A percentile compares a stretch with the other conserved stretches of the same genome.
These are phyloP conservation scores for Puya raimondii DNA, from an alignment of 176 grass and related monocot species.

Conservation along the genomic window DNA sequence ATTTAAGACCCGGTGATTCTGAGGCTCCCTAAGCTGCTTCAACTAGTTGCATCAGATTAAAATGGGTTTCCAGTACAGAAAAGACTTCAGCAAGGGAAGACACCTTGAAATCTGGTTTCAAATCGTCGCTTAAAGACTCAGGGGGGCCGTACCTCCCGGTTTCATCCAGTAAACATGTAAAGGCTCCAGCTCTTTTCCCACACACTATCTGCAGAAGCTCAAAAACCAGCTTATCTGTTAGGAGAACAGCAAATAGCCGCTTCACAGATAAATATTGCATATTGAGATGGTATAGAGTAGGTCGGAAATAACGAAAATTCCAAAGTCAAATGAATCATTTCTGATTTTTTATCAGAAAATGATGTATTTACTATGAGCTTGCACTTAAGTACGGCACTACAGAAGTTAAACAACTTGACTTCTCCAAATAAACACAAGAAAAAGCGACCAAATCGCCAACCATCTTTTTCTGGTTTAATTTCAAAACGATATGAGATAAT, in stretches of 20 bases:
- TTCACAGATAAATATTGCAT: too few species aligned
- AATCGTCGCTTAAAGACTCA: constrained; percentile 39
- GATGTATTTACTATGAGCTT: too few species aligned
- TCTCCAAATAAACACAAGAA: too few species aligned
- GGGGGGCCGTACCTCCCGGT: constrained; percentile 43
- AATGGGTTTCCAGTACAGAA: constrained; percentile 46
- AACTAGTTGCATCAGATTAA: constrained; percentile 37
- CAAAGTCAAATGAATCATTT: background rate
- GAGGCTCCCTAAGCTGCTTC: constrained; percentile 19
- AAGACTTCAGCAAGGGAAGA: constrained; percentile 59
- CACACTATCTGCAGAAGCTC: constrained; percentile 43
- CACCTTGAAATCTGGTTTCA: constrained; percentile 73
- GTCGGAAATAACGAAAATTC: background rate
- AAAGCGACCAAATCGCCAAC: too few species aligned
- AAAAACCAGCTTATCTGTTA: background rate
- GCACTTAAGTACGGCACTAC: too few species aligned
- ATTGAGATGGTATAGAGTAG: too few species aligned
- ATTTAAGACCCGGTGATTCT: background rate
- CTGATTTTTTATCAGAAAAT: too few species aligned
- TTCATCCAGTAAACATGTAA: constrained; percentile 95
- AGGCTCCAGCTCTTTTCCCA: constrained; percentile 77
- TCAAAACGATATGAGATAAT: constrained; percentile 14
- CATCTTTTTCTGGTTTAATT: background rate
- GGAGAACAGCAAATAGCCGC: background rate
- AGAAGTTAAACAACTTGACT: too few species aligned